Percentiles rank a stretch among this genome's conserved stretches.
These are phyloP conservation scores for Thuja plicata DNA, from an alignment of 83 land plant genomes.

Conservation along the genomic window DNA sequence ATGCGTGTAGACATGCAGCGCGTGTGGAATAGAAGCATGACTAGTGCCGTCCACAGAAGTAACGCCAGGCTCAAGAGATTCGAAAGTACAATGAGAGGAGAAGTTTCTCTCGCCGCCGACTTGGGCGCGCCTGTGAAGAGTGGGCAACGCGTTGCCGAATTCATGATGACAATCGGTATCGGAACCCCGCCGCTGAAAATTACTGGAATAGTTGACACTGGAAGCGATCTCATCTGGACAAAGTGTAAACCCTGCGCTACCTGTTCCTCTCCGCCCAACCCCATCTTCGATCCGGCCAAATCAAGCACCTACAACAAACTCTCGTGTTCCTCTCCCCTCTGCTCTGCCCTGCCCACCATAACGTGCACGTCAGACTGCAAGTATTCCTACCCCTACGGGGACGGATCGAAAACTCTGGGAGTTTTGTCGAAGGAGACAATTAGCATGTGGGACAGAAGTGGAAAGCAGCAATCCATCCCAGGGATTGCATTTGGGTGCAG, in stretches of 20 bases:
- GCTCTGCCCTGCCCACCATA: too few relatives aligned
- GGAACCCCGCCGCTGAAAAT: slow-evolving; percentile 25
- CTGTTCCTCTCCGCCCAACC: slow-evolving; percentile 20
- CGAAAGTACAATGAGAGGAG: too few relatives aligned
- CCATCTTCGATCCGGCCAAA: slow-evolving; percentile 19
- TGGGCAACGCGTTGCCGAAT: slow-evolving; percentile 1
- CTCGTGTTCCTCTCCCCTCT: too few relatives aligned
- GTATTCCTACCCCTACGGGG: too few relatives aligned
- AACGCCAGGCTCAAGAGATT: too few relatives aligned
- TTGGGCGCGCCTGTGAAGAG: neutral
- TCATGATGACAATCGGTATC: slow-evolving; percentile 21
- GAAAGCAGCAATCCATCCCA: neutral
- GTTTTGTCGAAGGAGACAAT: slow-evolving; percentile 26
- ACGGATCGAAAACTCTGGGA: too few relatives aligned
- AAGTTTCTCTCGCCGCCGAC: too few relatives aligned
- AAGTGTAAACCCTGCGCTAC: slow-evolving; percentile 29
- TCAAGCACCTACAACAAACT: too few relatives aligned
- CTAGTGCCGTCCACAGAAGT: too few relatives aligned
- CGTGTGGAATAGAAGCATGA: too few relatives aligned
- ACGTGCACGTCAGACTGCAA: too few relatives aligned
- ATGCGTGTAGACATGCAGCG: too few relatives aligned
- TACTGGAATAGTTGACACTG: slow-evolving; percentile 37
- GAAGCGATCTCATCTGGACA: slow-evolving; percentile 43
- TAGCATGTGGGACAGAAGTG: slow-evolving; percentile 13
- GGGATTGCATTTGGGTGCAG: slow-evolving; percentile 43